These are phyloP conservation scores for Colletotrichum liaoningense DNA, from an alignment of 2,329 filamentous ascomycete species.

Conservation along the genomic window DNA sequence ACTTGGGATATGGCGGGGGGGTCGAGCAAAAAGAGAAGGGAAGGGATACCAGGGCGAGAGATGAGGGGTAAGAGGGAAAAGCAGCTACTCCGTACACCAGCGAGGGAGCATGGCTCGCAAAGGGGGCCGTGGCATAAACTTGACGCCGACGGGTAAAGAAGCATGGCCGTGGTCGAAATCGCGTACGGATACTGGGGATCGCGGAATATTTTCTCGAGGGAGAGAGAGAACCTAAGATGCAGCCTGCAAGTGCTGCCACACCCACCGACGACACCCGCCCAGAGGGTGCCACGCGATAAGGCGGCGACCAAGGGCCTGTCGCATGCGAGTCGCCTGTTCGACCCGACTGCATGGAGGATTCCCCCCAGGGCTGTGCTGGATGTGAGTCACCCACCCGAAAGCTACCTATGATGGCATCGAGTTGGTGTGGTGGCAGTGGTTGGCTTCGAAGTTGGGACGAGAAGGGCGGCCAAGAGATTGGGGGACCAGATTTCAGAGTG, in stretches of 20 bases:
- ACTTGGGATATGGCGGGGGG: background rate
- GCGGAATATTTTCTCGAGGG: conserved; percentile 8
- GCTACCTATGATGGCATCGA: conserved; percentile 11
- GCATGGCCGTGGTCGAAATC: conserved; percentile 1
- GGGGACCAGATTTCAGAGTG: conserved; percentile 2
- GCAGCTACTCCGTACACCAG: background rate
- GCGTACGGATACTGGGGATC: conserved; percentile 21
- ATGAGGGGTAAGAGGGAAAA: background rate
- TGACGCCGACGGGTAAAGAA: background rate
- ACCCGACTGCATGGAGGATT: conserved; percentile 28
- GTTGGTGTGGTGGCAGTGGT: conserved; percentile 18
- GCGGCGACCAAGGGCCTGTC: conserved; percentile 14
- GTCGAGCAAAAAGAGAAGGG: background rate
- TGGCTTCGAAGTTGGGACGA: conserved; percentile 17
- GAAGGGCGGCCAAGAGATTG: conserved; percentile 24
- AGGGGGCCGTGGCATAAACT: background rate
- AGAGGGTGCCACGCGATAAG: conserved; percentile 36
- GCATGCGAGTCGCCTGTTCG: conserved; percentile 26
- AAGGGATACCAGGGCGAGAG: conserved; percentile 10
- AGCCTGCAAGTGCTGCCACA: background rate
- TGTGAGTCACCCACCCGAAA: conserved; percentile 32
- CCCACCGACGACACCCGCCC: background rate
- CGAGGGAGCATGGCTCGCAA: background rate
- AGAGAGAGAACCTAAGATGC: background rate
- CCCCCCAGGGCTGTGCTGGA: conserved; percentile 26